Conservation (phyloP, 73 alveolate genomes). For the Paramecium pentaurelia region DNA sequence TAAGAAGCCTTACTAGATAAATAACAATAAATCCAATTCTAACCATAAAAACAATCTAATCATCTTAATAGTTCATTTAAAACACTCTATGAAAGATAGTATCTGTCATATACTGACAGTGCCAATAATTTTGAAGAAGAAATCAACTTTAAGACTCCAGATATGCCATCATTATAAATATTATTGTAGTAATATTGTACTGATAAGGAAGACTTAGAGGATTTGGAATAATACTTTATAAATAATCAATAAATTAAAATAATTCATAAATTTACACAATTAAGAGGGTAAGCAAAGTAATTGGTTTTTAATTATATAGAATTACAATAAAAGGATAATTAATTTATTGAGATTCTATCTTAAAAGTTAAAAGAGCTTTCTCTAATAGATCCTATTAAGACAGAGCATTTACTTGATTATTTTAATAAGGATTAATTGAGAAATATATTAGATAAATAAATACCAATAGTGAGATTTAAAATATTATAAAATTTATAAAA, state of each 20-base stretch:
- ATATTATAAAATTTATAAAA: not conserved
- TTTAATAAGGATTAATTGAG: not conserved
- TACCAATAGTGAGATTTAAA: conserved; percentile 36
- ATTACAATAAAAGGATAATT: not conserved
- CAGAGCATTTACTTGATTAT: conserved; percentile 5
- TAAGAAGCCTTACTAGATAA: conserved; percentile 8
- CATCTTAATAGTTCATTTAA: not conserved
- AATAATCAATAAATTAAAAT: not conserved
- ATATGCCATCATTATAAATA: not conserved
- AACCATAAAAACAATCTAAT: not conserved
- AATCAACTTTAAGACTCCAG: not conserved
- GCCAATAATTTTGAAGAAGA: not conserved
- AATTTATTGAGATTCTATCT: not conserved
- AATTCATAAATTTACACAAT: conserved; percentile 17
- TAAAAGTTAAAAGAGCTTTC: conserved; percentile 15
- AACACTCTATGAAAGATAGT: conserved; percentile 17
- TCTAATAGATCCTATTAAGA: not conserved
- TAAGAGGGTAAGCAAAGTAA: conserved; percentile 3
- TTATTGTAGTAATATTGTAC: not conserved
- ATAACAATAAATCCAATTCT: not conserved
- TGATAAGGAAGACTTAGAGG: conserved; percentile 6
- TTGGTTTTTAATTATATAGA: conserved; percentile 26
- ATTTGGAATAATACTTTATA: not conserved
- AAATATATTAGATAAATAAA: not conserved
- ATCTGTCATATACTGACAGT: not conserved